Evolutionary conservation across 148 eudicot genomes (phyloP).

Genomic region (Rhododendron simsii): DNA sequence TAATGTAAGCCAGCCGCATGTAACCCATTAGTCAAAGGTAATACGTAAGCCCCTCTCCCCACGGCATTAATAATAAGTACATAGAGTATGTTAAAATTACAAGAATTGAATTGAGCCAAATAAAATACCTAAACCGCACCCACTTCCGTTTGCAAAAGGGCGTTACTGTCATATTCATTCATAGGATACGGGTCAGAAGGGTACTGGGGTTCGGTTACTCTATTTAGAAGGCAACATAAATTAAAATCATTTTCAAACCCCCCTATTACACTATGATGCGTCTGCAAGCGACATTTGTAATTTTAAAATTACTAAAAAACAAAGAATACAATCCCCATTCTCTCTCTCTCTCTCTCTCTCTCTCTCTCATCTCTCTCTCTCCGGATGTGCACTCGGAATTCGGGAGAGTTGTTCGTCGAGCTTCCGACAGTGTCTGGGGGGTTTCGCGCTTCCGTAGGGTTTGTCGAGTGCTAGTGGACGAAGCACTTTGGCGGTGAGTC

Average conservation of each 20-base stretch:
- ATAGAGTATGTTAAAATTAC: not conserved
- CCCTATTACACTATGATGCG: not conserved
- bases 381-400: not conserved
- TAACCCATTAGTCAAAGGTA: not conserved
- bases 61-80: not conserved
- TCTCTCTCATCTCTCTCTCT: not conserved
- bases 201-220: not conserved
- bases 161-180: not conserved
- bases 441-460: slow-evolving; percentile 1
- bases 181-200: not conserved
- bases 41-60: not conserved
- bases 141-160: not conserved
- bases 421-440: not conserved
- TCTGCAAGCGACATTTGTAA: slow-evolving; percentile 20
- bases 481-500: slow-evolving; percentile 8
- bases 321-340: not conserved
- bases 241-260: not conserved
- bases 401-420: not conserved
- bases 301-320: not conserved
- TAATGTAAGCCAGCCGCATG: not conserved
- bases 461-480: not conserved
- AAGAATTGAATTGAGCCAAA: not conserved
- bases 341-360: slow-evolving; percentile 1
- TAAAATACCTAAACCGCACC: not conserved
- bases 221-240: not conserved